These are phyloP conservation scores for Epichloe festucae DNA, from an alignment of 2,329 filamentous ascomycete species.

Conservation along the genomic window DNA sequence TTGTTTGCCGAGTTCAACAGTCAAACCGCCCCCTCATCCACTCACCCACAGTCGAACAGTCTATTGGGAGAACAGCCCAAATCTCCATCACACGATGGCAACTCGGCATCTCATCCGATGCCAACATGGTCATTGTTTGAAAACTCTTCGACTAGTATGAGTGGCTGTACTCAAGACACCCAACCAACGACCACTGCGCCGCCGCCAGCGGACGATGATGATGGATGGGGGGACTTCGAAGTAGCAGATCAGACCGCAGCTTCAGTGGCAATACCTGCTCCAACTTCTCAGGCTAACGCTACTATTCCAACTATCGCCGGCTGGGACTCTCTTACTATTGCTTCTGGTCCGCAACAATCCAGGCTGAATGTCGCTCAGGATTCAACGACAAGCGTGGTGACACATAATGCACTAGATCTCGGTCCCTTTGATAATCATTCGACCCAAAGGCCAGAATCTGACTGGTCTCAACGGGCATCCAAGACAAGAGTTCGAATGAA, in stretches of 20 bases:
- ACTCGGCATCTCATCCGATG: constrained; percentile 8
- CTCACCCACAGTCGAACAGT: constrained; percentile 7
- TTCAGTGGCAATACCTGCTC: background rate
- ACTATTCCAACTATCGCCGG: background rate
- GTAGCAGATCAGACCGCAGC: constrained; percentile 27
- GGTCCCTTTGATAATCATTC: background rate
- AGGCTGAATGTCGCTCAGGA: background rate
- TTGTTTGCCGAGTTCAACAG: constrained; percentile 51
- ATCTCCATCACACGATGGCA: constrained; percentile 7
- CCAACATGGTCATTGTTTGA: constrained; percentile 22
- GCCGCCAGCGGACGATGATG: constrained; percentile 35
- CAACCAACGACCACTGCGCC: background rate
- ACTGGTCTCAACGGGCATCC: constrained; percentile 6
- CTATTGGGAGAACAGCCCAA: constrained; percentile 4
- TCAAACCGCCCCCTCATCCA: constrained; percentile 25
- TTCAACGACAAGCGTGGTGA: background rate
- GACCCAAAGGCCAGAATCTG: constrained; percentile 8
- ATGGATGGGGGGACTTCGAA: constrained; percentile 58
- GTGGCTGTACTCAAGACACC: constrained; percentile 8
- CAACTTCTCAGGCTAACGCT: background rate
- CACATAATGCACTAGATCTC: background rate
- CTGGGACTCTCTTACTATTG: background rate
- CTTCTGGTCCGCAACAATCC: background rate
- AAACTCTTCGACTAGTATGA: constrained; percentile 10
- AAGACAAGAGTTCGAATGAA: constrained; percentile 13